These are phyloP conservation scores for Populus nigra DNA, from an alignment of 345 rosid genomes.

Conservation along the genomic window DNA sequence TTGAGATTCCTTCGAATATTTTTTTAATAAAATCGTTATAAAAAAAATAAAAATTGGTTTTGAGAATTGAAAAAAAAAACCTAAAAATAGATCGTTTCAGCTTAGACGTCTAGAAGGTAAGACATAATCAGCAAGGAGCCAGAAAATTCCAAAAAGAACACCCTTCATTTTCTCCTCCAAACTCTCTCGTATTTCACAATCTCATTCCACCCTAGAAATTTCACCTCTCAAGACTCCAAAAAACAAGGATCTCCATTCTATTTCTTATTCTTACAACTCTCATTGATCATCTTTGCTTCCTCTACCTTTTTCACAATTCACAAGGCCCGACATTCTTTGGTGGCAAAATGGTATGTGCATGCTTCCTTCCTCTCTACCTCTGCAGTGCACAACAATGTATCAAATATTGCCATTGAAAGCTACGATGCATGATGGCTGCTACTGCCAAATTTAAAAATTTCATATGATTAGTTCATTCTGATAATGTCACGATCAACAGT, in stretches of 20 bases:
- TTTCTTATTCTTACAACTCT: constrained; percentile 19
- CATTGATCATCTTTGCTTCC: constrained; percentile 19
- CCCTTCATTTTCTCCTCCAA: constrained; percentile 21
- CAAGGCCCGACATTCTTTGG: constrained; percentile 13
- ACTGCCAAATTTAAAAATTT: not conserved
- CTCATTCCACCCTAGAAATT: not conserved
- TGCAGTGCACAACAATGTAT: not conserved
- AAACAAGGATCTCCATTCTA: constrained; percentile 24
- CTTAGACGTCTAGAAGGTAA: not conserved
- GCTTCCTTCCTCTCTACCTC: not conserved
- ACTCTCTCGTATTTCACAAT: not conserved
- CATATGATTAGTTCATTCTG: not conserved
- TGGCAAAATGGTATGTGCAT: constrained; percentile 44
- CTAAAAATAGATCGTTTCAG: not conserved
- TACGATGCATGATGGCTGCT: not conserved
- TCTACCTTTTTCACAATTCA: not conserved
- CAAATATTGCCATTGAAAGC: not conserved
- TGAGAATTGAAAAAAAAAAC: too few species aligned
- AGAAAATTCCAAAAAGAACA: not conserved
- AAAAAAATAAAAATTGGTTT: too few species aligned
- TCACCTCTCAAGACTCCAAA: constrained; percentile 22
- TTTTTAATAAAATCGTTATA: too few species aligned
- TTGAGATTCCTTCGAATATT: too few species aligned
- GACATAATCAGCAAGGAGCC: constrained; percentile 11
- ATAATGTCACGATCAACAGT: too few species aligned